Percentiles rank a stretch among this genome's conserved stretches.
phyloP scores from a whole-genome alignment of 2,329 filamentous ascomycete species.

The Fusarium bulbicola region DNA sequence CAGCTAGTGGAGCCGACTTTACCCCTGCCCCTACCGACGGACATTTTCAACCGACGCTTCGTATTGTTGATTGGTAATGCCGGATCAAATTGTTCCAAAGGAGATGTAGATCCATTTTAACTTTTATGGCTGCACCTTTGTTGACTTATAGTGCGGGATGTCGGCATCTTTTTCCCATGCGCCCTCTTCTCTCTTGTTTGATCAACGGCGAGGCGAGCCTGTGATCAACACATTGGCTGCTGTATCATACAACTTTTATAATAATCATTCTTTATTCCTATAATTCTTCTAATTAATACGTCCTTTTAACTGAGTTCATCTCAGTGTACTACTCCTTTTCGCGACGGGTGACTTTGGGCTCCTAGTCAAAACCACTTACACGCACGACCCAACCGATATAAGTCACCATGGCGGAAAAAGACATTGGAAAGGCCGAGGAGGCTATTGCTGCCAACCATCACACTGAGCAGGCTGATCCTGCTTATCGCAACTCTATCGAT shows the following conservation, averaged over 20 bases:
- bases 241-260: constrained; percentile 4
- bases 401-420: constrained; percentile 43
- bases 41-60: constrained; percentile 1
- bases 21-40: neutral
- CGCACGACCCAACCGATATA: neutral
- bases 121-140: neutral
- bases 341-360: constrained; percentile 43
- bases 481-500: constrained; percentile 38
- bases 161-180: constrained; percentile 25
- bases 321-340: neutral
- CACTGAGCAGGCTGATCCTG: constrained; percentile 37
- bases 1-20: constrained; percentile 1
- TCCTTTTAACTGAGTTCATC: neutral
- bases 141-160: constrained; percentile 30
- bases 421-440: constrained; percentile 43
- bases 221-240: constrained; percentile 1
- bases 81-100: neutral
- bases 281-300: neutral
- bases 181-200: constrained; percentile 10
- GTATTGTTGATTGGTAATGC: constrained; percentile 26
- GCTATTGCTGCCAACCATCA: constrained; percentile 43
- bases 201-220: constrained; percentile 2
- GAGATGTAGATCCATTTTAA: constrained; percentile 17
- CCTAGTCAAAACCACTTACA: constrained; percentile 22
- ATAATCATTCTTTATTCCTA: neutral